Conservation (phyloP, 2,329 filamentous ascomycete genomes). For the Fonsecaea monophora region DNA sequence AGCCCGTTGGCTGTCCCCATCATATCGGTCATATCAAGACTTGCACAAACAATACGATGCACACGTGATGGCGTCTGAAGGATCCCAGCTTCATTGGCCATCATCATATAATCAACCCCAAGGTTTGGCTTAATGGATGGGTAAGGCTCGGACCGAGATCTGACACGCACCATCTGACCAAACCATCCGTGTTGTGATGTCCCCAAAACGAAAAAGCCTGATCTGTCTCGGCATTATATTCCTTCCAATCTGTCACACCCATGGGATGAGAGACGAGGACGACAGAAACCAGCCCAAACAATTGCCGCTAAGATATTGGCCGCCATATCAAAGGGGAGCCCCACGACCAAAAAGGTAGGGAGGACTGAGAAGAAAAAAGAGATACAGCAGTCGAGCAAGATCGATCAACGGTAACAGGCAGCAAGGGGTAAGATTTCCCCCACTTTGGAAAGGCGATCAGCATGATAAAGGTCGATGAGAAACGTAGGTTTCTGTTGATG, state of each 20-base stretch:
- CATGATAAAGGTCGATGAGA: slow-evolving; percentile 1
- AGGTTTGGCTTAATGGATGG: not conserved
- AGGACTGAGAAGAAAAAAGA: not conserved
- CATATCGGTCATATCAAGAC: not conserved
- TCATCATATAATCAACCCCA: not conserved
- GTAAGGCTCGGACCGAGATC: slow-evolving; percentile 7
- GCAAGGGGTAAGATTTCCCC: not conserved
- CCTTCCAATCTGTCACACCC: not conserved
- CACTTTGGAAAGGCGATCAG: not conserved
- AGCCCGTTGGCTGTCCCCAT: not conserved
- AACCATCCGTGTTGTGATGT: not conserved
- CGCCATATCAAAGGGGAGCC: not conserved
- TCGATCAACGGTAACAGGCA: not conserved
- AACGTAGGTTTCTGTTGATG: not conserved
- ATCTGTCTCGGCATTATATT: not conserved
- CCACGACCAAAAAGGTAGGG: not conserved
- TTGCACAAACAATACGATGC: slow-evolving; percentile 4
- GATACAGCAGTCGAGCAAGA: not conserved
- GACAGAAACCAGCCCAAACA: not conserved
- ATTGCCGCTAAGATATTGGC: not conserved
- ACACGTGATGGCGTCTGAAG: not conserved
- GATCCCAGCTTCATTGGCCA: not conserved
- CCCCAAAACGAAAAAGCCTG: too few relatives aligned
- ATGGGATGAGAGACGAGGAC: not conserved
- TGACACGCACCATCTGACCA: slow-evolving; percentile 10